Conservation (phyloP, 2,329 filamentous ascomycete genomes). For the Exophiala alcalophila region DNA sequence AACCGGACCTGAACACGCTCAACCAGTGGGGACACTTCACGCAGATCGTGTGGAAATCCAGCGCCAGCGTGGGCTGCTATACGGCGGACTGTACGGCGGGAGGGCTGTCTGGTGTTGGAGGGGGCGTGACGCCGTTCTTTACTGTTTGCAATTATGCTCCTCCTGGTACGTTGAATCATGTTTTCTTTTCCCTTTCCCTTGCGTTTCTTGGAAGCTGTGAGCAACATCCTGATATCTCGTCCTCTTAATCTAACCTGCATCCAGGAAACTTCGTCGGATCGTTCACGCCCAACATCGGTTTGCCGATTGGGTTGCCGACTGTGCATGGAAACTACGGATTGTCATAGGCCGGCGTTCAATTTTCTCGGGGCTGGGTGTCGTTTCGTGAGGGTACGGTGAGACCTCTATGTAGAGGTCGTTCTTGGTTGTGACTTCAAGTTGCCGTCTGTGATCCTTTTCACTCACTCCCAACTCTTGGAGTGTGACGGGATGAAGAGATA, state of each 20-base stretch:
- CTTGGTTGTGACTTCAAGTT: no score
- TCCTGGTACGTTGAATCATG: constrained; percentile 59
- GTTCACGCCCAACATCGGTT: constrained; percentile 19
- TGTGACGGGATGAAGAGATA: no score
- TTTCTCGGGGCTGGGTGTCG: no score
- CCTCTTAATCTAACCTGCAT: background rate
- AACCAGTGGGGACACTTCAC: constrained; percentile 70
- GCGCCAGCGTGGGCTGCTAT: constrained; percentile 53
- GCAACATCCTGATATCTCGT: background rate
- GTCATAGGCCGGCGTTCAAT: no score
- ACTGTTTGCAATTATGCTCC: constrained; percentile 86
- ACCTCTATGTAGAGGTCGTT: no score
- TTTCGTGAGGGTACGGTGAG: no score
- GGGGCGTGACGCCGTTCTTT: constrained; percentile 56
- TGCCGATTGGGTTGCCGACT: constrained; percentile 12
- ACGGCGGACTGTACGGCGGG: constrained; percentile 40
- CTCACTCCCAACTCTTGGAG: no score
- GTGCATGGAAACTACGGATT: constrained; percentile 16
- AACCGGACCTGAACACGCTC: constrained; percentile 61
- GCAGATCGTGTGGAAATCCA: constrained; percentile 68
- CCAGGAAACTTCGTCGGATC: constrained; percentile 18
- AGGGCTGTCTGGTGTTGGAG: constrained; percentile 42
- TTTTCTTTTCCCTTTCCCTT: background rate
- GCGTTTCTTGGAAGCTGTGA: background rate
- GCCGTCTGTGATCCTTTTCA: no score